Percentiles rank a stretch among this genome's conserved stretches.
These are phyloP conservation scores for Lichtheimia ornata DNA, from an alignment of 371 early-diverging fungal genomes.

Conservation along the genomic window DNA sequence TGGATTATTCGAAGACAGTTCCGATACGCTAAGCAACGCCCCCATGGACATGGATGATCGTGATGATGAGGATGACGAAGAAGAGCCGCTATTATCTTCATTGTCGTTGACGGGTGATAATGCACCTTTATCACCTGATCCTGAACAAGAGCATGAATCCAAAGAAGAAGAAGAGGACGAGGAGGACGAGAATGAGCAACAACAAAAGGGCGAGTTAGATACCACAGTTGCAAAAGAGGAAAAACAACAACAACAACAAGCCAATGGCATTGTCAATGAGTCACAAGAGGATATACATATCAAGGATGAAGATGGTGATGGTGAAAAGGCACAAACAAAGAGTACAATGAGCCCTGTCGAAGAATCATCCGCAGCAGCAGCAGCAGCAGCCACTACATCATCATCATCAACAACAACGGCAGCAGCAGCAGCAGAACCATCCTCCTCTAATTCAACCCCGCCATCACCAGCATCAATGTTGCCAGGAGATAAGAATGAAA, in stretches of 20 bases:
- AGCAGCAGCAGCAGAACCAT: background rate
- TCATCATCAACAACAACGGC: background rate
- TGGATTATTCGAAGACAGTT: slow-evolving; percentile 16
- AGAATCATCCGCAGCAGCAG: slow-evolving; percentile 2
- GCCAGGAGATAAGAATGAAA: background rate
- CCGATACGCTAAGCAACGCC: slow-evolving; percentile 20
- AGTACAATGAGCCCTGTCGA: background rate
- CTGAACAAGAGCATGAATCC: slow-evolving; percentile 8
- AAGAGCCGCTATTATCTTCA: slow-evolving; percentile 17
- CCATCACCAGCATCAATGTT: background rate
- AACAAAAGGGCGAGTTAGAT: too few species aligned
- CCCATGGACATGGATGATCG: slow-evolving; percentile 20
- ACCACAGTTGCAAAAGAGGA: too few species aligned
- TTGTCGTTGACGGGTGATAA: background rate
- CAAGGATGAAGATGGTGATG: slow-evolving; percentile 8
- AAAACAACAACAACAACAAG: too few species aligned
- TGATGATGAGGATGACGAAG: slow-evolving; percentile 20
- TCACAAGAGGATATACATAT: background rate
- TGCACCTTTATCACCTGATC: slow-evolving; percentile 11
- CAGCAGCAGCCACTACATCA: background rate
- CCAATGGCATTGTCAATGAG: too few species aligned
- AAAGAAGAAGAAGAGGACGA: slow-evolving; percentile 23
- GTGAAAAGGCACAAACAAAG: slow-evolving; percentile 1
- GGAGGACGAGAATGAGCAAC: background rate
- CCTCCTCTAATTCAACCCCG: background rate